These are phyloP conservation scores for Tetrapisispora phaffii DNA, from an alignment of 805 yeast genomes.

Conservation along the genomic window DNA sequence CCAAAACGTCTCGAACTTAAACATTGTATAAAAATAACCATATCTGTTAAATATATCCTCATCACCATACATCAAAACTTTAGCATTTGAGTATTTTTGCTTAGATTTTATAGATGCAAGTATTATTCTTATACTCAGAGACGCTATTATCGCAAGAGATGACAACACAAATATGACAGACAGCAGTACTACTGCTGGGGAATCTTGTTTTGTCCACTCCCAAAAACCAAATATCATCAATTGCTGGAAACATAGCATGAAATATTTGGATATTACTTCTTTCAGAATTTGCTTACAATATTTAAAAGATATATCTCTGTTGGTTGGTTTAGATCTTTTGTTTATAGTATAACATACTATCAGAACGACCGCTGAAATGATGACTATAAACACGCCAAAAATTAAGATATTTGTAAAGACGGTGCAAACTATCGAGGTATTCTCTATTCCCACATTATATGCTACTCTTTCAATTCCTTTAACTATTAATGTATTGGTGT, in stretches of 20 bases:
- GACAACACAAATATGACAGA: conserved; percentile 62
- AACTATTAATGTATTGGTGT: conserved; percentile 50
- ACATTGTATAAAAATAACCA: conserved; percentile 87
- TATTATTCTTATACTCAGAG: conserved; percentile 56
- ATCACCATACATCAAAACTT: conserved; percentile 78
- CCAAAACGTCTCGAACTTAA: conserved; percentile 70
- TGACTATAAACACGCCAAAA: conserved; percentile 62
- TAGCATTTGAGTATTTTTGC: conserved; percentile 60
- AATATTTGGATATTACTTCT: conserved; percentile 69
- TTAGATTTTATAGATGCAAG: conserved; percentile 54
- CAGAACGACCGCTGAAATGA: not conserved
- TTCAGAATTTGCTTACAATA: conserved; percentile 51
- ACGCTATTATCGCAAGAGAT: conserved; percentile 48
- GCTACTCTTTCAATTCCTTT: conserved; percentile 86
- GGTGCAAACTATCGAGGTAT: conserved; percentile 72
- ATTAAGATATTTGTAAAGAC: conserved; percentile 79
- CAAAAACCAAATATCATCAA: conserved; percentile 71
- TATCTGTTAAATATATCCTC: conserved; percentile 59
- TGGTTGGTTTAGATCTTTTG: conserved; percentile 21
- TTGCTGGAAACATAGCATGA: conserved; percentile 79
- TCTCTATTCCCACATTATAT: conserved; percentile 65
- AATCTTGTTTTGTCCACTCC: conserved; percentile 76
- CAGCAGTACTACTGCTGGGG: conserved; percentile 78
- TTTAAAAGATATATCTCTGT: conserved; percentile 32
- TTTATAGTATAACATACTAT: not conserved